Evolutionary conservation across 2,329 filamentous ascomycete species (phyloP), one percentile per base, ranked within the genome.

Genomic region (Sphaerulina populicola): DNA sequence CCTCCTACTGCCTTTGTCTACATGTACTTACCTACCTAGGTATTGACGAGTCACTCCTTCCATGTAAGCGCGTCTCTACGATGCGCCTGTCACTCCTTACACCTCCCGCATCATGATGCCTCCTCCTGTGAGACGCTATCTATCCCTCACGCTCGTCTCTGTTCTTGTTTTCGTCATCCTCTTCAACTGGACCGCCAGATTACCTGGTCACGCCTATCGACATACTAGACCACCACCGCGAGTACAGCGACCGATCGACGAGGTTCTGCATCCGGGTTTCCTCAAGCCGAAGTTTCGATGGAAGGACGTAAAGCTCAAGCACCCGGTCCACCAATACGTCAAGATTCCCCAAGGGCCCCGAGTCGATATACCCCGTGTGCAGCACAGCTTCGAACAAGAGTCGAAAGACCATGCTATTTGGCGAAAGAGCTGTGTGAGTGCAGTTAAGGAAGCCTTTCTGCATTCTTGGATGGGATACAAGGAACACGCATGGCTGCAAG

Each of bases 381-480:
- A 97, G 68, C 76, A 81, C 65, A 69, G 72, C 1, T 94, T 94
- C 64, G 72, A 69, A 15, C 65, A 72, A 45, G 89, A 95, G 67
- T 74, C 79, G 0, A 69, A 75, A 6, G 69, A 72, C 5, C 77
- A 76, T 36, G 83, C 80, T 61, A 72, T 74, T 43, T 79, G 78
- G 60, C 81, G 90, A 31, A 69, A 84, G 56, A 69, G 76, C 47
- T 82, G 86, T 51, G 75, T 84, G 57, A 72, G 74, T 12, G 73
- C 76, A 36, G 82, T 97, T 64, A 88, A 82, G 66, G 74, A 78
- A 7, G 85, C 88, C 54, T 88, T 94, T 69, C 72, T 78, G 61
- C 83, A 83, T 60, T 82, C 88, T 0, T 97, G 91, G 90, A 70
- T 75, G 3, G 87, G 86, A 33, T 97, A 97, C 71, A 87, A 79